Base-by-base conservation (phyloP, 768 basidiomycete species). In the Sarcodon sp. region DNA sequence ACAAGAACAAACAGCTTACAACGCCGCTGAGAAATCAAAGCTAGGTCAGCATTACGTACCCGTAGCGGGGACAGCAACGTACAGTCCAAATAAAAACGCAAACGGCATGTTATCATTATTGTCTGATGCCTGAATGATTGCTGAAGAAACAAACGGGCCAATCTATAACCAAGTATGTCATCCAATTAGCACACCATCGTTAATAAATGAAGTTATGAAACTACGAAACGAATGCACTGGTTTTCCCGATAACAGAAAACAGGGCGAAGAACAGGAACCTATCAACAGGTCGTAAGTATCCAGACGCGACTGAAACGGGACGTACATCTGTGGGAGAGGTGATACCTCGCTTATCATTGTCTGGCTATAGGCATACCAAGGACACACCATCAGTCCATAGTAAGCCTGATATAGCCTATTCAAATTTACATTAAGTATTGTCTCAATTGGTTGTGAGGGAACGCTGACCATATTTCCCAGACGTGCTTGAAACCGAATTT, bases 261-360 rank as follows among this genome's bases (percentile, higher is more conserved):
- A 84, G 63, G n/a, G 80, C 79, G 58, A 84, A 84, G 65, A 83
- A 83, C 32, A 84, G 66, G 61, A 84, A 81, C 76, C 79, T 69
- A 46, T 18, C 16, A 35, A 27, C 21, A 27, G 21, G 21, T 27
- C 21, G 21, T 27, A 27, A 27, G 21, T 27, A 27, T 27, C 4
- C 21, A 27, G 21, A 27, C 21, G 21, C 21, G 21, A 27, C 4
- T 27, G 21, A 27, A 27, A n/a, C 6, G 13, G 13, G 16, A 59
- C 67, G 35, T 59, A 79, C 82, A 82, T 85, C 64, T 83, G 84
- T 33, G 79, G 75, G 47, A 78, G 61, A 35, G 79, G 81, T 36
- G 78, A 82, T 27, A 87, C 83, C 54, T 87, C 82, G 59, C 77
- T 81, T 50, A 87, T 87, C 85, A 87, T 82, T 1, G 82, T 86